A percentile compares a stretch with the other conserved stretches of the same genome.
Conservation (phyloP, 192 early-diverging fungal species). For the Oehlia diaphana region DNA sequence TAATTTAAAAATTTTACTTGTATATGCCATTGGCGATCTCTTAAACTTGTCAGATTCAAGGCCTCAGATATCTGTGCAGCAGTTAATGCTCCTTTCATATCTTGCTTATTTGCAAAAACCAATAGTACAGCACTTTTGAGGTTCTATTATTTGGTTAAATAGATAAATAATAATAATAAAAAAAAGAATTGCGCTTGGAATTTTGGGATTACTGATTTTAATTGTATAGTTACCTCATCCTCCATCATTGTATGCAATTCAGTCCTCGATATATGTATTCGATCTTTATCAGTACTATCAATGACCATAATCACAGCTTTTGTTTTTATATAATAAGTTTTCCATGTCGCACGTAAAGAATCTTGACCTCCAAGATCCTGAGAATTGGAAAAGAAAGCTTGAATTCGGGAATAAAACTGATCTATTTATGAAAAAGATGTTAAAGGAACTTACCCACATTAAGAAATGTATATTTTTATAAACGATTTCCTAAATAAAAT, state of each 20-base stretch:
- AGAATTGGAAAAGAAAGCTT: neutral
- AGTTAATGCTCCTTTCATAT: constrained; percentile 60
- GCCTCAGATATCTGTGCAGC: constrained; percentile 66
- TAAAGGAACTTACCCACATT: constrained; percentile 65
- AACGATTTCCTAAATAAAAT: constrained; percentile 43
- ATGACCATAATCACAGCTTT: constrained; percentile 75
- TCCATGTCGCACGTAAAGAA: constrained; percentile 63
- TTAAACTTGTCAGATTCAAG: constrained; percentile 53
- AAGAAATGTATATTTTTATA: constrained; percentile 72
- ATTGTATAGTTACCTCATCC: constrained; percentile 46
- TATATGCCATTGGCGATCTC: constrained; percentile 74
- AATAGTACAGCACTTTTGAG: constrained; percentile 58
- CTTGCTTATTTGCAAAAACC: constrained; percentile 73
- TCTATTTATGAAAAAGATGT: neutral
- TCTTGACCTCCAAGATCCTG: constrained; percentile 67
- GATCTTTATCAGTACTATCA: constrained; percentile 65
- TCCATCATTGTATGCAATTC: constrained; percentile 73
- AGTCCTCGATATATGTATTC: constrained; percentile 59
- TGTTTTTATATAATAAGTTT: constrained; percentile 65
- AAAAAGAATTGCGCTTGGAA: no score
- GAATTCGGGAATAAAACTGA: neutral
- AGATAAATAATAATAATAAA: neutral
- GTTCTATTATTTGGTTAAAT: constrained; percentile 38
- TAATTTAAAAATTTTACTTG: constrained; percentile 43
- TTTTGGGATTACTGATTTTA: no score